Base-by-base conservation (phyloP, 2,329 filamentous ascomycete genomes). In the Monosporascus ibericus region DNA sequence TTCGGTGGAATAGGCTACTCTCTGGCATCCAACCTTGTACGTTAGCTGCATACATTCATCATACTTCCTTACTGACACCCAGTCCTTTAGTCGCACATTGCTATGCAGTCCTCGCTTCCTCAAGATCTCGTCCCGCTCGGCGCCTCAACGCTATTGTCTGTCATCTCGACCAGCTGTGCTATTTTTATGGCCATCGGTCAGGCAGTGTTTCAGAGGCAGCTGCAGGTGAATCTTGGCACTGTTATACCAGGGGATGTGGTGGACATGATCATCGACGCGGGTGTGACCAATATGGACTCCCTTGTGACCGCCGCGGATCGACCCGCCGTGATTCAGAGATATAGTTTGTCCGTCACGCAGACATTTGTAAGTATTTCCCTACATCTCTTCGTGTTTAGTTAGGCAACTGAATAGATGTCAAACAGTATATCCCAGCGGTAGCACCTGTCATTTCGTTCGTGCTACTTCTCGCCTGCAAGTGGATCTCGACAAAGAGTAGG, bases 1-100 rank as follows among this genome's bases (percentile, higher is more conserved):
- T 55, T 62, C 7, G 58, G 57, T 11, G 58, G 57, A 3, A 27
- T 60, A 20, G 58, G 57, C 1, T 61, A 59, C 25, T 56, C 59
- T 0, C 40, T 61, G 3, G 52, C 53, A 6, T 22, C 53, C 0
- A 57, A 50, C 18, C 30, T 59, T 22, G 56, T 60, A 38, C 47
- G 56, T 40, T 6, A 42, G 20, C 8, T 14, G 15, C 5, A 9
- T 18, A 15, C 17, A 8, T 38, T 24, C 18, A 22, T 9, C 11
- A 24, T 24, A 24, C 22, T 24, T 24, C 22, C 22, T 5, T 5
- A 24, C 22, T 24, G 22, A 24, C 22, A 24, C 22, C 22, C 22
- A 15, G 8, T 22, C 27, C 25, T 6, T 8, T 5, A 60, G 57
- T 51, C 55, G 3, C 59, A 60, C 20, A n/a, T 60, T 8, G 59